Percentiles rank a stretch among this genome's conserved stretches.
These are phyloP conservation scores for Calocybe cyanea DNA, from an alignment of 768 basidiomycete genomes.

Conservation along the genomic window DNA sequence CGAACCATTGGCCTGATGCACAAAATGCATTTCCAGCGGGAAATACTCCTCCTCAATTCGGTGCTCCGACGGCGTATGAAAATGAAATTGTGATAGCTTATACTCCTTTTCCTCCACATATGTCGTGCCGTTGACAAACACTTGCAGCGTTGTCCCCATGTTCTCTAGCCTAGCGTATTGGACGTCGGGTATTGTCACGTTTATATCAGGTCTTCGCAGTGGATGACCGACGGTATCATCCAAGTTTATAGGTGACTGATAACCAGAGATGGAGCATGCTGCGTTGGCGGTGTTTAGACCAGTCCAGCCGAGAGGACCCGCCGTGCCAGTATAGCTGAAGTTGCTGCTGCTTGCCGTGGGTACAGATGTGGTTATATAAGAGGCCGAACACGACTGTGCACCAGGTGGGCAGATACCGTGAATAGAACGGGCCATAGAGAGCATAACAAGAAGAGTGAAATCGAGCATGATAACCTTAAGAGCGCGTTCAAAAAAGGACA, in stretches of 20 bases:
- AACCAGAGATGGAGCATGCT: slow-evolving; percentile 4
- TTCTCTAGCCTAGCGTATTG: neutral
- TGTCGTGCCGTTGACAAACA: neutral
- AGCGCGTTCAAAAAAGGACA: no score
- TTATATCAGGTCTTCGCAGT: neutral
- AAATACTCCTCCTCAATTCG: slow-evolving; percentile 5
- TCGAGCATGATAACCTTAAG: no score
- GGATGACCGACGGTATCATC: neutral
- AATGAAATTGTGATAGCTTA: slow-evolving; percentile 10
- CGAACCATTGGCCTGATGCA: slow-evolving; percentile 4
- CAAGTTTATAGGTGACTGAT: slow-evolving; percentile 13
- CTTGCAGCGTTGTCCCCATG: neutral
- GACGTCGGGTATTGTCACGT: slow-evolving; percentile 3
- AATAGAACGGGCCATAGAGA: no score
- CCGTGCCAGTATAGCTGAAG: slow-evolving; percentile 7
- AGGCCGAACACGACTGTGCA: no score
- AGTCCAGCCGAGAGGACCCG: slow-evolving; percentile 11
- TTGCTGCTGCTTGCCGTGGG: no score
- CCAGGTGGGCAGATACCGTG: no score
- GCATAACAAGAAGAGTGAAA: no score
- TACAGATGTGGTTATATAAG: no score
- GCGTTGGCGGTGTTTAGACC: neutral
- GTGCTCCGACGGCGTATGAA: slow-evolving; percentile 14
- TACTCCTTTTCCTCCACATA: neutral
- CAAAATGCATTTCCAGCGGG: slow-evolving; percentile 13